Base-by-base conservation (phyloP, 192 early-diverging fungal genomes). In the Backusella psychrophila region DNA sequence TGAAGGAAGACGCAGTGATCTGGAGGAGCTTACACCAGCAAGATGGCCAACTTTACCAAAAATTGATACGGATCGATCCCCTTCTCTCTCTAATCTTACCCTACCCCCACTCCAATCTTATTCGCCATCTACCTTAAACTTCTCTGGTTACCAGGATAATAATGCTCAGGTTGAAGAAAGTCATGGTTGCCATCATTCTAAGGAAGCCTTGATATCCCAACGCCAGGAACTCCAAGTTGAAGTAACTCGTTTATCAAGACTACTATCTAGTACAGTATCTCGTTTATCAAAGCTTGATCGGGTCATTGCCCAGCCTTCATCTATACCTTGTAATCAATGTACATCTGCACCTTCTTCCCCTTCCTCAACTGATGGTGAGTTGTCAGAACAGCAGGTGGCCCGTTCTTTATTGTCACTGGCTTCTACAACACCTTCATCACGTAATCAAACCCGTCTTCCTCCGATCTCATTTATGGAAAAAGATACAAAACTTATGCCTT, bases 201-300 rank as follows among this genome's bases (percentile, higher is more conserved):
- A 63, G 56, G 23, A 63, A 29, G 56, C 26, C 4, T 63, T 63
- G 26, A 29, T 29, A 63, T 63, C 56, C 2, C 56, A 63, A 29
- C 56, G 56, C 21, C 23, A 63, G 56, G 56, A 63, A 29, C 56
- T 63, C 56, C 85, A 88, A 59, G 77, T 82, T 26, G 86, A 90
- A 71, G 86, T 90, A 6, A 74, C 83, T 12, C 83, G 87, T 68
- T 59, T 90, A 21, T 82, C 80, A 11, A 83, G 78, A 73, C 67
- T 90, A 7, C 69, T 90, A 2, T 83, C 80, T 15, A 76, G 81
- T 26, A 85, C 89, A 7, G 81, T 83, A 3, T 84, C 87, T 17
- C 83, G 87, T 7, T 74, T 90, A 26, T 82, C 76, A 72, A 82
- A 82, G 6, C 71, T 90, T 14, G 87, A 90, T 73, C 53, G 66